These are phyloP conservation scores for Echites panduratus DNA, from an alignment of 257 asterid genomes.

Conservation along the genomic window DNA sequence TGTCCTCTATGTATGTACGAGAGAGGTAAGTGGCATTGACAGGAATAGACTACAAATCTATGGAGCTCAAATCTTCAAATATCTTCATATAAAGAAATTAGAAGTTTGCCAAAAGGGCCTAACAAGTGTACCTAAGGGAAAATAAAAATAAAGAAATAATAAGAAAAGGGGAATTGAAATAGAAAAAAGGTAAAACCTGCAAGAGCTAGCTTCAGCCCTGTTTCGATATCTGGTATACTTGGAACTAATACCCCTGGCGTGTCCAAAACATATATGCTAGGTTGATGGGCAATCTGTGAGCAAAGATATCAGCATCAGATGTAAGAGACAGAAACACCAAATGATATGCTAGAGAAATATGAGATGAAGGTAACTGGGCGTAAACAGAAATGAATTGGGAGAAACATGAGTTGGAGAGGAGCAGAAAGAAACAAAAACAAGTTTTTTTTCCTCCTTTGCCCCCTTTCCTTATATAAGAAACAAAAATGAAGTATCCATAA, in stretches of 20 bases:
- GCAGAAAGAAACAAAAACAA: not conserved
- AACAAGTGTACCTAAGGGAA: too few relatives aligned
- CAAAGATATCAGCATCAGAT: conserved; percentile 5
- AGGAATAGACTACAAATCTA: too few relatives aligned
- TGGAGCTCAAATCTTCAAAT: too few relatives aligned
- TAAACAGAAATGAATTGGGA: not conserved
- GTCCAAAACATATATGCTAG: conserved; percentile 92
- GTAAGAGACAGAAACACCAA: not conserved
- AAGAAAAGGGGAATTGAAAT: not conserved
- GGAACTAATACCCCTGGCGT: conserved; percentile 95
- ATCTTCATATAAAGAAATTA: too few relatives aligned
- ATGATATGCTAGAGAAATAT: not conserved
- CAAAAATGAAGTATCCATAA: not conserved
- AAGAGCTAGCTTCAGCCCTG: conserved; percentile 86
- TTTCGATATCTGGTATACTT: conserved; percentile 74
- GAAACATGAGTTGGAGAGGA: not conserved
- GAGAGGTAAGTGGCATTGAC: too few relatives aligned
- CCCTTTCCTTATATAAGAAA: not conserved
- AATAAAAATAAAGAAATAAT: too few relatives aligned
- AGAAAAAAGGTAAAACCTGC: conserved; percentile 49
- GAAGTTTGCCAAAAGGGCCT: too few relatives aligned
- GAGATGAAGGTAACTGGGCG: not conserved
- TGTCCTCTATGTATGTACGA: too few relatives aligned
- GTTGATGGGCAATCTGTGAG: conserved; percentile 78
- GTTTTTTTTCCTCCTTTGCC: not conserved